phyloP scores from a whole-genome alignment of 1,284 basidiomycete genomes.

The Rhodofomes roseus region DNA sequence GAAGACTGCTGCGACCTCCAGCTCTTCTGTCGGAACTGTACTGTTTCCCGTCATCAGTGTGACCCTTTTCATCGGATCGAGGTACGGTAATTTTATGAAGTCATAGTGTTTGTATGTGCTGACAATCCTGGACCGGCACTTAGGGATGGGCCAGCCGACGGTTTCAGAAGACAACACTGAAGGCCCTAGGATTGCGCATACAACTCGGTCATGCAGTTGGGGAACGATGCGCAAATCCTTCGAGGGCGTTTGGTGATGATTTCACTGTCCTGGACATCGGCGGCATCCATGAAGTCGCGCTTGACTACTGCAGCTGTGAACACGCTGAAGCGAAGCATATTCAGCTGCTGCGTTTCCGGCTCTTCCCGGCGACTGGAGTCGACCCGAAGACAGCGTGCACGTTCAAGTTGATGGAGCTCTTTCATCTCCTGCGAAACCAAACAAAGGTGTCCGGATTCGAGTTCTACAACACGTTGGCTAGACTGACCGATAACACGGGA shows the following conservation, averaged over 20 bases:
- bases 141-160: background rate
- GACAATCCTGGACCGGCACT: background rate
- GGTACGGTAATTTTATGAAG: background rate
- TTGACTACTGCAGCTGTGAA: slow-evolving; percentile 32
- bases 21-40: background rate
- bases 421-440: slow-evolving; percentile 17
- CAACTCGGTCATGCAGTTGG: slow-evolving; percentile 20
- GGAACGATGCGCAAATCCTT: slow-evolving; percentile 5
- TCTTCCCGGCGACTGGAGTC: slow-evolving; percentile 28
- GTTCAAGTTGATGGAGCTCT: slow-evolving; percentile 25
- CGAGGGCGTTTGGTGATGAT: slow-evolving; percentile 1
- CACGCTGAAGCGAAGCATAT: background rate
- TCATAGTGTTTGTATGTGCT: background rate
- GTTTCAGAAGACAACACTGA: background rate
- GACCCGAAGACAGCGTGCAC: slow-evolving; percentile 25
- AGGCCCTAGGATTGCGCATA: slow-evolving; percentile 8
- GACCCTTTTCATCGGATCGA: background rate
- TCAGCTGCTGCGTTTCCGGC: slow-evolving; percentile 23
- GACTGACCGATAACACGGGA: slow-evolving; percentile 9
- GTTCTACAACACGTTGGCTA: slow-evolving; percentile 24
- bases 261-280: slow-evolving; percentile 29
- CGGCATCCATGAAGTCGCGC: slow-evolving; percentile 28
- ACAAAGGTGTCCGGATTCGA: slow-evolving; percentile 24
- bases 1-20: background rate
- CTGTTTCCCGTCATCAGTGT: background rate